Percentiles rank a stretch among this genome's conserved stretches.
Conservation (phyloP, 352 stramenopile species). For the Lagenidium giganteum region DNA sequence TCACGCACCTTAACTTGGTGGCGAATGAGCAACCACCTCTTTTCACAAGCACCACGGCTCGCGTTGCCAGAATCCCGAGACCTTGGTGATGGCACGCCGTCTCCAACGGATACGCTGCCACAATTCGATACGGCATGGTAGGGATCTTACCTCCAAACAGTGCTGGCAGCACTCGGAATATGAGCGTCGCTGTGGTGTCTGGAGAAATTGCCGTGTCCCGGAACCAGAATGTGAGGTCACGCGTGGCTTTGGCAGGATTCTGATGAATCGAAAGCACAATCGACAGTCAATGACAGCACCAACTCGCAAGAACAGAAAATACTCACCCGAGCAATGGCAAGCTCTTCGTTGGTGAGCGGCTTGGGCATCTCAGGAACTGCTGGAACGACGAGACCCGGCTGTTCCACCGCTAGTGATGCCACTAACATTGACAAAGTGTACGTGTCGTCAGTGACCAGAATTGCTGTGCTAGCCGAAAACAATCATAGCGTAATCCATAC, state of each 20-base stretch:
- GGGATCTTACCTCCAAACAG: constrained; percentile 52
- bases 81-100: constrained; percentile 66
- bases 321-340: constrained; percentile 26
- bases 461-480: too few relatives aligned
- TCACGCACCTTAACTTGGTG: constrained; percentile 43
- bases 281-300: neutral
- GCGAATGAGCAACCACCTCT: constrained; percentile 60
- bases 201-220: constrained; percentile 21
- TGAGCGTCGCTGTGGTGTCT: neutral
- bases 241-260: constrained; percentile 38
- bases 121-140: constrained; percentile 38
- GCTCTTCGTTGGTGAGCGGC: constrained; percentile 39
- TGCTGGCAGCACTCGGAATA: constrained; percentile 43
- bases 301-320: neutral
- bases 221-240: constrained; percentile 51
- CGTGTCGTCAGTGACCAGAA: too few relatives aligned
- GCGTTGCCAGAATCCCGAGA: constrained; percentile 45
- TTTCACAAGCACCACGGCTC: constrained; percentile 58
- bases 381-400: constrained; percentile 21
- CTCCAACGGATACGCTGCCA: constrained; percentile 61
- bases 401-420: too few relatives aligned
- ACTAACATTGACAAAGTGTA: too few relatives aligned
- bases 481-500: too few relatives aligned
- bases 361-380: constrained; percentile 20
- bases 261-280: constrained; percentile 5